Percentiles rank a stretch among this genome's conserved stretches.
Conservation (phyloP, 108 stramenopile species). For the Cyclotella baltica region DNA sequence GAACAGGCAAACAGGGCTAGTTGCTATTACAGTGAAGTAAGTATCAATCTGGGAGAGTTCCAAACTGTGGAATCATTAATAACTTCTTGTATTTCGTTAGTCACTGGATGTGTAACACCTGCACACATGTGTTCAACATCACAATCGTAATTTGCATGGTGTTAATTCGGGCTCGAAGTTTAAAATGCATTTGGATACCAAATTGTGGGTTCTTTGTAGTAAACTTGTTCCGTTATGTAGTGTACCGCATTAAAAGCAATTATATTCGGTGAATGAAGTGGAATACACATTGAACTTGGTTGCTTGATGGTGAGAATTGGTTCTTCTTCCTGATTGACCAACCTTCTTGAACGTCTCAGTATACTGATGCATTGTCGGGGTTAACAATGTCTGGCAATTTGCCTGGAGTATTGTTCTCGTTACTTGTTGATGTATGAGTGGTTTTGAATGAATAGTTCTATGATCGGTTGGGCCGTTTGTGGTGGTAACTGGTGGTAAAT, state of each 20-base stretch:
- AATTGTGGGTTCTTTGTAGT: not conserved
- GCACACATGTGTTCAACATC: conserved; percentile 8
- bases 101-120: conserved; percentile 2
- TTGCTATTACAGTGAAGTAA: too few relatives aligned
- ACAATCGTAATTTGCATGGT: not conserved
- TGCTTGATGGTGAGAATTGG: not conserved
- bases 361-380: not conserved
- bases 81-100: conserved; percentile 3
- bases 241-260: not conserved
- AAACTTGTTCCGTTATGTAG: not conserved
- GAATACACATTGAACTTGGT: not conserved
- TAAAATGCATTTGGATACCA: conserved; percentile 1
- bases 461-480: not conserved
- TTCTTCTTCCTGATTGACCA: not conserved
- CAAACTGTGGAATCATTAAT: not conserved
- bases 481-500: not conserved
- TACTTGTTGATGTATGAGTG: not conserved
- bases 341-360: not conserved
- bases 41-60: too few relatives aligned
- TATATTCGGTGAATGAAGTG: not conserved
- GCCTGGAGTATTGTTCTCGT: conserved; percentile 1
- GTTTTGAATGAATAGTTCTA: not conserved
- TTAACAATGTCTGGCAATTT: not conserved
- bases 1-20: too few relatives aligned
- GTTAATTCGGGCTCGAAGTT: not conserved